Percentiles rank a stretch among this genome's conserved stretches.
phyloP scores from a whole-genome alignment of 352 stramenopile species.

The Phytophthora hibernalis region DNA sequence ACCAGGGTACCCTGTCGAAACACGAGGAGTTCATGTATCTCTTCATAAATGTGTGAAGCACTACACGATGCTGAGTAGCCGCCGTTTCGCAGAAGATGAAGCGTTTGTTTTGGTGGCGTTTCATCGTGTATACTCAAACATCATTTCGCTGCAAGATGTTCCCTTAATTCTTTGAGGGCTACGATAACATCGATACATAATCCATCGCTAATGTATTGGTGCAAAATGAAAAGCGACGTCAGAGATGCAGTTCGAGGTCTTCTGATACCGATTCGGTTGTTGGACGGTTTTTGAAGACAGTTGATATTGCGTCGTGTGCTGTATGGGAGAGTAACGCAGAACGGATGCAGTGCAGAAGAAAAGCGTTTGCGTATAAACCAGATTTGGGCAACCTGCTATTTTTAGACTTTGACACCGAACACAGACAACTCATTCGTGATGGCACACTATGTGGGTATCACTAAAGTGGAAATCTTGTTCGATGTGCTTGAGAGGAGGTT shows the following conservation, averaged over 20 bases:
- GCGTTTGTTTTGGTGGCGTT: background rate
- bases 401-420: slow-evolving; percentile 8
- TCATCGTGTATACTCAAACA: slow-evolving; percentile 6
- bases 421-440: slow-evolving; percentile 5
- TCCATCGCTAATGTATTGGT: background rate
- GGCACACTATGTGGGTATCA: slow-evolving; percentile 5
- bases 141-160: slow-evolving; percentile 2
- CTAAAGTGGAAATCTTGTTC: background rate
- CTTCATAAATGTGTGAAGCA: slow-evolving; percentile 9
- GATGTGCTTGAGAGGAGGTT: background rate
- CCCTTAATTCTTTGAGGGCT: slow-evolving; percentile 4
- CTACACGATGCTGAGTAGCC: slow-evolving; percentile 9
- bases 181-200: slow-evolving; percentile 4
- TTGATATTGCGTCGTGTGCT: slow-evolving; percentile 4
- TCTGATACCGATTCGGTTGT: background rate
- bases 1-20: background rate
- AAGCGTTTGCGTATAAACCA: slow-evolving; percentile 6
- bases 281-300: background rate
- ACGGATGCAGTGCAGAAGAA: slow-evolving; percentile 4
- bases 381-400: background rate
- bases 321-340: slow-evolving; percentile 20
- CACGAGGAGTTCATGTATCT: background rate
- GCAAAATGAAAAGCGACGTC: background rate
- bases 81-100: slow-evolving; percentile 18
- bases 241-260: background rate